These are phyloP conservation scores for Gnaphalium uliginosum DNA, from an alignment of 129 eudicot species.

Conservation along the genomic window DNA sequence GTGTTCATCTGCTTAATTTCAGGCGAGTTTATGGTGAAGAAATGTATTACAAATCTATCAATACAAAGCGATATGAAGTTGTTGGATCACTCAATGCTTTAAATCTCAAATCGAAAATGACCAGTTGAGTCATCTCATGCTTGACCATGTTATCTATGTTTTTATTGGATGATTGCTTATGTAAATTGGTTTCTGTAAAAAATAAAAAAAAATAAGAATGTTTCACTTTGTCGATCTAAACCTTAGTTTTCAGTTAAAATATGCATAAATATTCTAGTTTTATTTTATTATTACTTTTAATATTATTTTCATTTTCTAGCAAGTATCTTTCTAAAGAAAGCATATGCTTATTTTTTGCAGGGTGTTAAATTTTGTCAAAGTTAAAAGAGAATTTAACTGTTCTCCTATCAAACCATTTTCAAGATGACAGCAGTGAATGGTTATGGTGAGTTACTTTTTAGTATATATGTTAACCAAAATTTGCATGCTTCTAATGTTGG, in stretches of 20 bases:
- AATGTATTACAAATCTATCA: constrained; percentile 49
- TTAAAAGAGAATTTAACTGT: not conserved
- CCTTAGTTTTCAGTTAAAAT: not conserved
- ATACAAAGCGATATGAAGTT: constrained; percentile 31
- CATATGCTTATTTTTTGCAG: not conserved
- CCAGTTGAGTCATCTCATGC: constrained; percentile 14
- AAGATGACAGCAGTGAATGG: constrained; percentile 1
- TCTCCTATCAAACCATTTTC: not conserved
- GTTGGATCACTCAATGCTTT: constrained; percentile 35
- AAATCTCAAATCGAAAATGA: constrained; percentile 3
- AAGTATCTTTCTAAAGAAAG: not conserved
- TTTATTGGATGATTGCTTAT: not conserved
- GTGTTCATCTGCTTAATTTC: constrained; percentile 35
- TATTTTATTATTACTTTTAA: too few species aligned
- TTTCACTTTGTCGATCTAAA: constrained; percentile 1
- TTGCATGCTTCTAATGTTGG: constrained; percentile 19
- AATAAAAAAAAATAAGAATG: not conserved
- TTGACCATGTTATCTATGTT: not conserved
- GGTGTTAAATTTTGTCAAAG: constrained; percentile 4
- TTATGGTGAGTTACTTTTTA: not conserved
- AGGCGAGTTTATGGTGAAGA: constrained; percentile 75
- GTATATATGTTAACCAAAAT: constrained; percentile 3
- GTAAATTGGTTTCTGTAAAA: not conserved
- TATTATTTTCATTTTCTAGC: not conserved
- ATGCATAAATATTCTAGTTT: not conserved